Evolutionary conservation across 2,329 filamentous ascomycete species (phyloP).

Genomic region (Geoglossum cookeanum): DNA sequence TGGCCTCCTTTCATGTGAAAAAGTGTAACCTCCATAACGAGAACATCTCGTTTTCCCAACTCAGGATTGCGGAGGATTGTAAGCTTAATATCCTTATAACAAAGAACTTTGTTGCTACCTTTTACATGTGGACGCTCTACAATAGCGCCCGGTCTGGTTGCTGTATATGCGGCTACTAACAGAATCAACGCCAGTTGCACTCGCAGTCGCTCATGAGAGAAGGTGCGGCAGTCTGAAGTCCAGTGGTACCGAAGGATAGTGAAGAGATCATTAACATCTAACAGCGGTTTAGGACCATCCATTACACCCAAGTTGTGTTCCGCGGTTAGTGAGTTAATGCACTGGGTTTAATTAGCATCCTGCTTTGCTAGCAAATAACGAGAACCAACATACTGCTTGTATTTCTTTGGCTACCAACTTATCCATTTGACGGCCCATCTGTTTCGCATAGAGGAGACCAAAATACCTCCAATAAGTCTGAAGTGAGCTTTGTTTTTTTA

Average conservation of each 20-base stretch:
- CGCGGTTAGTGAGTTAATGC: background rate
- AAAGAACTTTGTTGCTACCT: background rate
- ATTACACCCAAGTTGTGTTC: background rate
- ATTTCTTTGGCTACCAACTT: background rate
- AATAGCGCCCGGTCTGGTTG: constrained; percentile 1
- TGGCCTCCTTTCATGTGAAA: too few relatives aligned
- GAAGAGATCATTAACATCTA: constrained; percentile 1
- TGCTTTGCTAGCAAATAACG: background rate
- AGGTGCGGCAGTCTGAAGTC: constrained; percentile 2
- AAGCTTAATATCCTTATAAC: background rate
- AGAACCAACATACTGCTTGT: background rate
- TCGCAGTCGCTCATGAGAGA: constrained; percentile 1
- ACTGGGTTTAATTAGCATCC: background rate
- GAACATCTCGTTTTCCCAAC: too few relatives aligned
- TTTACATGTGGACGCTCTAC: background rate
- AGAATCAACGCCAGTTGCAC: constrained; percentile 3
- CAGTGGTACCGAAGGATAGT: constrained; percentile 3
- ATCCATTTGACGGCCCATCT: background rate
- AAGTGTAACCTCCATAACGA: too few relatives aligned
- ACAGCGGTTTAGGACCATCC: constrained; percentile 2
- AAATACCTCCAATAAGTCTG: background rate
- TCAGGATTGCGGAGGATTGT: too few relatives aligned
- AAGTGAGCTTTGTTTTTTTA: background rate
- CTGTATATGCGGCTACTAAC: constrained; percentile 1
- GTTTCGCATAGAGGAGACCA: background rate